These are phyloP conservation scores for Atalantia buxifolia DNA, from an alignment of 345 rosid species.

Conservation along the genomic window DNA sequence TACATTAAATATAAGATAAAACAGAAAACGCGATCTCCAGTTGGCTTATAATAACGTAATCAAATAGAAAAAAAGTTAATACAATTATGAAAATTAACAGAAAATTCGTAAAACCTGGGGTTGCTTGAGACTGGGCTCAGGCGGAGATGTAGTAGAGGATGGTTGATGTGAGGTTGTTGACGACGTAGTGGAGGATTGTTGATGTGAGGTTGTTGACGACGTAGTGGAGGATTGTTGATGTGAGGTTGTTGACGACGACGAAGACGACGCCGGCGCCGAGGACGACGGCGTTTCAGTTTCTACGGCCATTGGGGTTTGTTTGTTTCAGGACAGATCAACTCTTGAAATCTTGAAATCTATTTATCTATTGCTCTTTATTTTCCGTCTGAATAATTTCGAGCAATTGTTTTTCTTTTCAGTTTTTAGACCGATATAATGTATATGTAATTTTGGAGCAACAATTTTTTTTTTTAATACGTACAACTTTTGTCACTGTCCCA, in stretches of 20 bases:
- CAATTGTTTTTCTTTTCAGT: not conserved
- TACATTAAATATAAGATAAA: not conserved
- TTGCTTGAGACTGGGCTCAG: conserved; percentile 26
- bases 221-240: conserved; percentile 22
- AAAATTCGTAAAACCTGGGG: conserved; percentile 35
- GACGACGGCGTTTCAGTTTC: conserved; percentile 30
- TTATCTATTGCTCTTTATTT: no score
- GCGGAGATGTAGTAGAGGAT: conserved; percentile 21
- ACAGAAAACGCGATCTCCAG: not conserved
- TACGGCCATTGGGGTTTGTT: conserved; percentile 38
- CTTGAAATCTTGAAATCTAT: not conserved
- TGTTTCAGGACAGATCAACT: conserved; percentile 2
- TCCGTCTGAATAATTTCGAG: not conserved
- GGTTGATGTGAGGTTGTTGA: conserved; percentile 21
- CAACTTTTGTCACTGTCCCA: not conserved
- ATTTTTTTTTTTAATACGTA: not conserved
- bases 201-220: conserved; percentile 17
- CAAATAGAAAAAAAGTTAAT: not conserved
- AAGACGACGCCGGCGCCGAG: not conserved
- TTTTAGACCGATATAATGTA: not conserved
- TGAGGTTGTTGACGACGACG: conserved; percentile 17
- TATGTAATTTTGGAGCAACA: not conserved
- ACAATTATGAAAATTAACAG: not conserved
- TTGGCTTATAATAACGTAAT: not conserved
- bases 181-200: conserved; percentile 14